Evolutionary conservation across 2,329 filamentous ascomycete species (phyloP).

Genomic region (Bipolaris gigantea): DNA sequence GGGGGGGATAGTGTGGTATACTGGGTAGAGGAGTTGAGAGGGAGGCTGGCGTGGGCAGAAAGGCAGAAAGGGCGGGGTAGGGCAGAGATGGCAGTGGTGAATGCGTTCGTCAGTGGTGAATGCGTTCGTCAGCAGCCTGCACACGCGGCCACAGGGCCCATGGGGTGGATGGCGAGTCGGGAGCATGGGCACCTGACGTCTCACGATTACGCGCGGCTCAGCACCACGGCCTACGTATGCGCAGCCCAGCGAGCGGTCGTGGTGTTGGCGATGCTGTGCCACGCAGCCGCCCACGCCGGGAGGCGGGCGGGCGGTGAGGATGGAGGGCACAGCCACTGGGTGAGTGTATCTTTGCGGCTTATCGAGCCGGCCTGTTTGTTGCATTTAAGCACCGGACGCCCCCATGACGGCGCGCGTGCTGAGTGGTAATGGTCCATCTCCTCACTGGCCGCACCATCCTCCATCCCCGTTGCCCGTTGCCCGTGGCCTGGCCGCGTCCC

Average conservation of each 20-base stretch:
- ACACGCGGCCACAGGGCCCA: background rate
- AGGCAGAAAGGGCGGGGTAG: constrained; percentile 6
- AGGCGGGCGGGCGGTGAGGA: constrained; percentile 8
- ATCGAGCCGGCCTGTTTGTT: constrained; percentile 9
- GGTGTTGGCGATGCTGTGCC: constrained; percentile 10
- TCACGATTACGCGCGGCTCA: constrained; percentile 2
- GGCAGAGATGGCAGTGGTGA: background rate
- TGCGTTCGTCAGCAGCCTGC: background rate
- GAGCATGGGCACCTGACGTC: constrained; percentile 4
- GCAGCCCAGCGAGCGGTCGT: background rate
- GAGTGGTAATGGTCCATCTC: constrained; percentile 3
- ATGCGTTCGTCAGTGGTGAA: background rate
- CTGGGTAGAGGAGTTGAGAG: background rate
- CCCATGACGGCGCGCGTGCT: constrained; percentile 1
- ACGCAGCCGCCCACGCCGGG: constrained; percentile 10
- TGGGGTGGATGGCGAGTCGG: background rate
- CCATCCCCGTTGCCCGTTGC: constrained; percentile 7
- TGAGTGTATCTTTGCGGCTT: constrained; percentile 6
- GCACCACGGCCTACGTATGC: background rate
- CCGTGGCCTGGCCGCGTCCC: background rate
- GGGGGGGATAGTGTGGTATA: background rate
- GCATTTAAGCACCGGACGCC: constrained; percentile 9
- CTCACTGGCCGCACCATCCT: constrained; percentile 2
- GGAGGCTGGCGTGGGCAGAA: background rate
- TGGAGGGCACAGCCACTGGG: constrained; percentile 4